phyloP scores from a whole-genome alignment of 768 basidiomycete species.

The Lepiota venenata region DNA sequence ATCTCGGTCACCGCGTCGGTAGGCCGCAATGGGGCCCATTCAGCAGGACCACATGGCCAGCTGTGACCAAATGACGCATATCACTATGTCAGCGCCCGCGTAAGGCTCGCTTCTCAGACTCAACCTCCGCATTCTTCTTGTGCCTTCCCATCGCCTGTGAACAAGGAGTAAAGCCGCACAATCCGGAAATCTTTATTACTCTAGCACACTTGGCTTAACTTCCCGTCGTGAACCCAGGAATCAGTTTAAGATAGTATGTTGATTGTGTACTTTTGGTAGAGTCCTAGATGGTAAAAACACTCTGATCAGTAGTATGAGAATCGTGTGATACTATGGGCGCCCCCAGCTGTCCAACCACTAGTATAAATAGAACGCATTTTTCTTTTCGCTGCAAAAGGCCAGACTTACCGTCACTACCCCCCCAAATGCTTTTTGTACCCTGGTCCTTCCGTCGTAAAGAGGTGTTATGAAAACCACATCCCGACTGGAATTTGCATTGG shows the following conservation, averaged over 20 bases:
- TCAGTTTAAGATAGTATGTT: neutral
- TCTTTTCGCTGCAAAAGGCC: neutral
- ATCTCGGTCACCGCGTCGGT: neutral
- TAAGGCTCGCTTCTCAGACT: neutral
- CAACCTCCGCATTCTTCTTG: neutral
- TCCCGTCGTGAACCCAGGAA: neutral
- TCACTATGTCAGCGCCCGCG: neutral
- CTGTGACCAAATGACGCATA: neutral
- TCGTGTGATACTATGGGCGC: neutral
- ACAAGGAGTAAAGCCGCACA: no score
- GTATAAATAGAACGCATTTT: neutral
- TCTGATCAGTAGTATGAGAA: no score
- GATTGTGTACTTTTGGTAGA: no score
- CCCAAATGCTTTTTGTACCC: neutral
- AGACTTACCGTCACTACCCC: conserved; percentile 5
- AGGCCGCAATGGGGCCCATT: neutral
- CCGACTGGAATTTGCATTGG: conserved; percentile 1
- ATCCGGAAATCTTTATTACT: no score
- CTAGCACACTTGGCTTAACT: neutral
- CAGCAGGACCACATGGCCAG: neutral
- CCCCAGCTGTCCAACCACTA: neutral
- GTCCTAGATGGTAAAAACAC: no score
- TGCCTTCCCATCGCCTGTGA: no score
- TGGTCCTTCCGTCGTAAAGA: neutral
- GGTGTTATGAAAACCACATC: neutral